Conservation (phyloP, 2,329 filamentous ascomycete species). For the Claviceps citrina region DNA sequence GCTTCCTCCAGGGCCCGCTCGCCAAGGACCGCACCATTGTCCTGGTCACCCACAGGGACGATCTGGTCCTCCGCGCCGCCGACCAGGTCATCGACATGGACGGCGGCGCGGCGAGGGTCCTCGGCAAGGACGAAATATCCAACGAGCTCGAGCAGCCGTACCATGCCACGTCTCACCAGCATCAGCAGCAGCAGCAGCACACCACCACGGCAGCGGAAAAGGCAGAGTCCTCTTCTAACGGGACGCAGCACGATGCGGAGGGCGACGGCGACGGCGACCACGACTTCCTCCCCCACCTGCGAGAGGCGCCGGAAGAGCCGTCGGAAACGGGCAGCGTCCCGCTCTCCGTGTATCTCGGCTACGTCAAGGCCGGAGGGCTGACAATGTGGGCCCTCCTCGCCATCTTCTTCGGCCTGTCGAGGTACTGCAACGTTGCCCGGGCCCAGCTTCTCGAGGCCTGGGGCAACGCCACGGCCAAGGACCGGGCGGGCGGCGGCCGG, state of each 20-base stretch:
- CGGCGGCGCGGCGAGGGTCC: constrained; percentile 39
- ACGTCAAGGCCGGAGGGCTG: constrained; percentile 66
- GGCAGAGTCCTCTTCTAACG: constrained; percentile 15
- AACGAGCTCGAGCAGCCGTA: constrained; percentile 24
- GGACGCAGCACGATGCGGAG: constrained; percentile 11
- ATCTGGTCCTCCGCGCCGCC: constrained; percentile 58
- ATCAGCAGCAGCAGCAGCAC: too few species aligned
- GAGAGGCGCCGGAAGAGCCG: constrained; percentile 19
- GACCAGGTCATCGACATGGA: constrained; percentile 57
- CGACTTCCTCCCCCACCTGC: too few species aligned
- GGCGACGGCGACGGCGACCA: constrained; percentile 8
- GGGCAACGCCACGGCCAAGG: constrained; percentile 43
- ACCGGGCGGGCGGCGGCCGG: not conserved
- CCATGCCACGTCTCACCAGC: constrained; percentile 12
- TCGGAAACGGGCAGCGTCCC: constrained; percentile 53
- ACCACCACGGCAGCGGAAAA: constrained; percentile 9
- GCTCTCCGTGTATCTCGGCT: constrained; percentile 64
- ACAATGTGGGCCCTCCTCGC: constrained; percentile 57
- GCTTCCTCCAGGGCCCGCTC: constrained; percentile 43
- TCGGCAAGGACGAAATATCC: constrained; percentile 30
- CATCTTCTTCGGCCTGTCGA: constrained; percentile 44
- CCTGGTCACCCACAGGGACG: constrained; percentile 68
- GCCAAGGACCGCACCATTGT: constrained; percentile 52
- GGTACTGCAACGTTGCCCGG: constrained; percentile 48
- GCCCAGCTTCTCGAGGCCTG: constrained; percentile 77